A percentile compares a stretch with the other conserved stretches of the same genome.
These are phyloP conservation scores for Kwoniella bestiolae DNA, from an alignment of 768 basidiomycete species.

Conservation along the genomic window DNA sequence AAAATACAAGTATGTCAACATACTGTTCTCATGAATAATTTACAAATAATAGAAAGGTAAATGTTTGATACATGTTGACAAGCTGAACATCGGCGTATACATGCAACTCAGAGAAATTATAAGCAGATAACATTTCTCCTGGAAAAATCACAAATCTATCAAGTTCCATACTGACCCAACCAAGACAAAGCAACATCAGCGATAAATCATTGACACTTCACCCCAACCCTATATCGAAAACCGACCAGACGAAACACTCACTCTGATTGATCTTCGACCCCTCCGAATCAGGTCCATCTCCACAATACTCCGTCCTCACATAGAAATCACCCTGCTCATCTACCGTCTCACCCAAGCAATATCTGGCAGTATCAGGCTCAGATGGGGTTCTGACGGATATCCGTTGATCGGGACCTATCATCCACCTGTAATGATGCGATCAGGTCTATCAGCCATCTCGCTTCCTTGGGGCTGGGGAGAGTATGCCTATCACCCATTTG, in stretches of 20 bases:
- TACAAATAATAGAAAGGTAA: no score
- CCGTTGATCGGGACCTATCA: background rate
- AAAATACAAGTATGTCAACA: background rate
- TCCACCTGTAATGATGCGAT: background rate
- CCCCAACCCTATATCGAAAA: background rate
- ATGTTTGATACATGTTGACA: no score
- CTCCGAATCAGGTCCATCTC: background rate
- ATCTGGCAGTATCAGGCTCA: background rate
- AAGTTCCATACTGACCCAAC: background rate
- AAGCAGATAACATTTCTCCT: no score
- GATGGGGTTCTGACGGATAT: background rate
- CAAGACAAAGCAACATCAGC: background rate
- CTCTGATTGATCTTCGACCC: conserved; percentile 3
- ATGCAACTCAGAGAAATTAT: no score
- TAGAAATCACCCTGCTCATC: background rate
- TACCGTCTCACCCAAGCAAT: background rate
- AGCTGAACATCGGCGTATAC: no score
- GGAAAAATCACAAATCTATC: background rate
- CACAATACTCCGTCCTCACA: conserved; percentile 5
- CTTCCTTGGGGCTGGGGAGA: background rate
- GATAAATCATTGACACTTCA: no score
- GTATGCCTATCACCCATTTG: no score
- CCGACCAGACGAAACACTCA: background rate
- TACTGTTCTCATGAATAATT: no score
- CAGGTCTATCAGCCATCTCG: background rate